Conservation (phyloP, 2,329 filamentous ascomycete genomes). For the Pestalotiopsis sp. region DNA sequence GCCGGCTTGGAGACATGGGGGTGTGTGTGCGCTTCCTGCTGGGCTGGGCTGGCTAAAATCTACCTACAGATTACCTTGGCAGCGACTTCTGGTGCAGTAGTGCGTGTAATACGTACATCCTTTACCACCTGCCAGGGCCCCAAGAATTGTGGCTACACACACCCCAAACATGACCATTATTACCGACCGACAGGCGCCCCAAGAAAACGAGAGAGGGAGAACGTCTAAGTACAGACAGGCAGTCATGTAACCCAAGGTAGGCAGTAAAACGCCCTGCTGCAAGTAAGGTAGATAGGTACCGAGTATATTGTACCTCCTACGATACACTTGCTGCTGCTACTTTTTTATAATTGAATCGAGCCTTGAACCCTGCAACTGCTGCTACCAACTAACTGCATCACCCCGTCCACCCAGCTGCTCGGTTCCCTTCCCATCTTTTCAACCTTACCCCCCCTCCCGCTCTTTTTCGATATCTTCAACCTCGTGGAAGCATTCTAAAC, state of each 20-base stretch:
- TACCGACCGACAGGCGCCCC: no score
- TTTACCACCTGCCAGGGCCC: no score
- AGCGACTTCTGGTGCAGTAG: no score
- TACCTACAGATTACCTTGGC: background rate
- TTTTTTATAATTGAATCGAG: background rate
- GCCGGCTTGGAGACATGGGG: constrained; percentile 3
- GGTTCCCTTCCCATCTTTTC: constrained; percentile 3
- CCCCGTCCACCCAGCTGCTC: constrained; percentile 11
- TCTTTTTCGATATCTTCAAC: constrained; percentile 5
- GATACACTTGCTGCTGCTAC: background rate
- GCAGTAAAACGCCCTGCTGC: no score
- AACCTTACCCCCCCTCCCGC: background rate
- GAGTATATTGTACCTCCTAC: background rate
- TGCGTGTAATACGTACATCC: no score
- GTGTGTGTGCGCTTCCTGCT: background rate
- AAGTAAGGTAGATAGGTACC: background rate
- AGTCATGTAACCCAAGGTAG: no score
- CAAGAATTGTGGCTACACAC: no score
- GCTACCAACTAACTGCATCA: constrained; percentile 7
- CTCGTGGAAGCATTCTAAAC: background rate
- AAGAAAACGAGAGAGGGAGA: background rate
- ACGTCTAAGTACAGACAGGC: no score
- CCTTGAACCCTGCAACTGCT: background rate
- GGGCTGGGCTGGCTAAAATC: background rate
- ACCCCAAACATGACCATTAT: no score